Base-by-base conservation (phyloP, 352 stramenopile species). In the Phytopythium cucurbitacearum region DNA sequence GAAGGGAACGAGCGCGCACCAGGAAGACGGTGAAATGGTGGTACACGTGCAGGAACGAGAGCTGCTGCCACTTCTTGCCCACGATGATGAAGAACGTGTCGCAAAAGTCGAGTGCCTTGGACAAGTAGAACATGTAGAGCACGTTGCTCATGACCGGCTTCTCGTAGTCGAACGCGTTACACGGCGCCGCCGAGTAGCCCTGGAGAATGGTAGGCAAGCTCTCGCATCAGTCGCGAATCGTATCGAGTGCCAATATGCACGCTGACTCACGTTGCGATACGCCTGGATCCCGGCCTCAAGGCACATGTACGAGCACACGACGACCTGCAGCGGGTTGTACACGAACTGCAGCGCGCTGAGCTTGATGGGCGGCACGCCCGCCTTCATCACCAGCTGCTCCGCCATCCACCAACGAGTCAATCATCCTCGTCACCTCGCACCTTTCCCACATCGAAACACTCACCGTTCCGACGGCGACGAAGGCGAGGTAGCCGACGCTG, bases 21-120 rank as follows among this genome's bases (percentile, higher is more conserved):
- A 98, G 66, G 60, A 98, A 97, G 58, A 99, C 97, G 55, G 85
- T 97, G 45, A 87, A 83, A 72, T 99, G 96, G 77, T 99, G 96
- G 80, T 98, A 99, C 12, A 98, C 91, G 69, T 99, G 96, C 39
- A 99, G 75, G 68, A 99, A 96, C 5, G 82, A 97, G 46, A 99
- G 83, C 67, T 98, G 94, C 57, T 93, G 90, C 91, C 91, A 98
- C 67, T 98, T 98, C 71, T 98, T 98, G 56, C 92, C 89, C 12
- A 97, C 53, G 28, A 99, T 89, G 64, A 99, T 99, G 67, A 99
- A 98, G 57, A 98, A 78, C 15, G 87, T 96, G 68, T 95, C 86
- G 50, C 85, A 73, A 63, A 96, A 79, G 60, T 96, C 86, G 28
- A 94, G 76, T 53, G 93, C 85, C 72, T 98, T 98, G 60, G 84